Base-by-base conservation (phyloP, 2,329 filamentous ascomycete species). In the Alternaria sp. region DNA sequence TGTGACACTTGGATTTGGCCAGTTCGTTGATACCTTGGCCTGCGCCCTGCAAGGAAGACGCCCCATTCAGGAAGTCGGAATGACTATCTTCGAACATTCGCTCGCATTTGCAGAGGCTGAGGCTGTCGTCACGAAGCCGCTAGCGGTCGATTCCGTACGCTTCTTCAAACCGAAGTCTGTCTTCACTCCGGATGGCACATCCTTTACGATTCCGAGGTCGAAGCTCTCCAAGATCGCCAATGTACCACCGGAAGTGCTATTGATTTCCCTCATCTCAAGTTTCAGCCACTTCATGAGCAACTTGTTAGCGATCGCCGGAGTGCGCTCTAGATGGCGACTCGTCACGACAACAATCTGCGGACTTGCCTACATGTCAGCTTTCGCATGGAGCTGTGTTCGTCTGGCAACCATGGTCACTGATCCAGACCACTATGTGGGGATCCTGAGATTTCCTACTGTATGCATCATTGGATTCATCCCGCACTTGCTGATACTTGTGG, bases 21-120 rank as follows among this genome's bases (percentile, higher is more conserved):
- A 97, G 76, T 95, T 98, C 71, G 83, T 97, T 20, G 96, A 98
- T 80, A 96, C 93, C 0, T 82, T 98, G 10, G 91, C 91, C 5
- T 97, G 93, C 78, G 93, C 95, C 10, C 86, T 98, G 7, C 93
- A 97, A 78, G 95, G 95, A 30, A 89, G 92, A 3, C 87, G 89
- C 3, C 87, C 93, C 0, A 88, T 92, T 66, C 91, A 92, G 0
- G 96, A 98, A 81, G 96, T 93, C 2, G 94, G 94, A 18, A 97
- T 98, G 92, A 97, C 94, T 0, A 87, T 97, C 3, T 97, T 98
- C 73, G 96, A 99, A 78, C 94, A 97, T 75, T 97, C 94, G 0
- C 85, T 99, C 9, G 95, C 95, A 3, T 99, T 98, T 81, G 93
- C 95, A 11, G 96, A 99, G 80, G 95, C 95, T 9, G 96, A 99